Conservation (phyloP, 2,329 filamentous ascomycete genomes). For the Phaeosphaeriaceae sp. region DNA sequence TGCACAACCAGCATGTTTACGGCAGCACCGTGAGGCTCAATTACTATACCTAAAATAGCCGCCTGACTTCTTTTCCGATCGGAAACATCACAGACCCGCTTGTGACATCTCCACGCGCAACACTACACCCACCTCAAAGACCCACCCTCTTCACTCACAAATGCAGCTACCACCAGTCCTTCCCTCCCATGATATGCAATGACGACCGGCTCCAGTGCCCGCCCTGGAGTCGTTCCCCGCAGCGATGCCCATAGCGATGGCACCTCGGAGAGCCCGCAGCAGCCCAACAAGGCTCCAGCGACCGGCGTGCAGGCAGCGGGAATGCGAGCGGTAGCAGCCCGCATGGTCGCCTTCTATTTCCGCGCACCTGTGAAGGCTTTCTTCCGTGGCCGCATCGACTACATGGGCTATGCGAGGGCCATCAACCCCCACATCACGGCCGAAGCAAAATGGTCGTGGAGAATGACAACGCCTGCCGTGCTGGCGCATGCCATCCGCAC, state of each 20-base stretch:
- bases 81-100: constrained; percentile 1
- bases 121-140: constrained; percentile 4
- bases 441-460: constrained; percentile 63
- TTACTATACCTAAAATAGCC: neutral
- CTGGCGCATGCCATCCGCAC: constrained; percentile 70
- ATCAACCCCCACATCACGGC: constrained; percentile 64
- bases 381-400: constrained; percentile 89
- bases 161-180: constrained; percentile 25
- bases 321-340: constrained; percentile 81
- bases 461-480: constrained; percentile 73
- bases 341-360: constrained; percentile 89
- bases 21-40: neutral
- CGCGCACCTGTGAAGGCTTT: constrained; percentile 90
- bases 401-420: constrained; percentile 69
- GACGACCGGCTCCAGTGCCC: constrained; percentile 44
- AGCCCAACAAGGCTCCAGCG: constrained; percentile 63
- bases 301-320: constrained; percentile 85
- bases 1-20: neutral
- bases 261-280: constrained; percentile 27
- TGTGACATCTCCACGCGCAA: constrained; percentile 20
- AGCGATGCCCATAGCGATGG: constrained; percentile 16
- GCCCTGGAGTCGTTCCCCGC: constrained; percentile 40
- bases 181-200: constrained; percentile 42
- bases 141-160: constrained; percentile 5
- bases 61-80: constrained; percentile 11